Conservation (phyloP, 1,284 basidiomycete species). For the Coniferiporia sulphurascens region DNA sequence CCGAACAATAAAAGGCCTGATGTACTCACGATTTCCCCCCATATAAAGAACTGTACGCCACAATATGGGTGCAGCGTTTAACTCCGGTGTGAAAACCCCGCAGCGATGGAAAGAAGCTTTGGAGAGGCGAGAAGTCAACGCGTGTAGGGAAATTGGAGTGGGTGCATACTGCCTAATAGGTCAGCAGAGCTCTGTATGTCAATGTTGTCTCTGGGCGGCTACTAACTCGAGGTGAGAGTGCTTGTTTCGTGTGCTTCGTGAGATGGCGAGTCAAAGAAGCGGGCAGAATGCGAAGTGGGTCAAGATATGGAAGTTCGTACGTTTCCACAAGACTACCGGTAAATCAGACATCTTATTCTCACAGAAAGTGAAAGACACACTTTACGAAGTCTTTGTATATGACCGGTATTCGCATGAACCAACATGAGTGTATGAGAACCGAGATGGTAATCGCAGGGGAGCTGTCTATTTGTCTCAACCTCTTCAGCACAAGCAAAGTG, state of each 20-base stretch:
- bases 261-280: constrained; percentile 61
- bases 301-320: constrained; percentile 79
- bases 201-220: constrained; percentile 9
- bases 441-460: constrained; percentile 56
- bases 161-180: constrained; percentile 53
- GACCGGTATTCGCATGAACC: constrained; percentile 73
- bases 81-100: constrained; percentile 68
- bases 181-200: constrained; percentile 19
- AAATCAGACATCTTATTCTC: constrained; percentile 10
- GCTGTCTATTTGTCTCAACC: constrained; percentile 36
- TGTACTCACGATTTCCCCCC: constrained; percentile 71
- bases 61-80: constrained; percentile 74
- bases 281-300: constrained; percentile 65
- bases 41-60: constrained; percentile 74
- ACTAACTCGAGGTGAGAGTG: constrained; percentile 66
- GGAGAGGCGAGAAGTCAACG: constrained; percentile 58
- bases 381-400: constrained; percentile 69
- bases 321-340: constrained; percentile 59
- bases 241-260: constrained; percentile 58
- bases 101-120: constrained; percentile 47
- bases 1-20: background rate
- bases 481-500: constrained; percentile 20
- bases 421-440: constrained; percentile 67
- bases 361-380: constrained; percentile 36
- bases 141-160: constrained; percentile 50